Percentiles rank a stretch among this genome's conserved stretches.
Evolutionary conservation across 768 basidiomycete genomes (phyloP).

Genomic region (Dictyophora rubrovolvata): DNA sequence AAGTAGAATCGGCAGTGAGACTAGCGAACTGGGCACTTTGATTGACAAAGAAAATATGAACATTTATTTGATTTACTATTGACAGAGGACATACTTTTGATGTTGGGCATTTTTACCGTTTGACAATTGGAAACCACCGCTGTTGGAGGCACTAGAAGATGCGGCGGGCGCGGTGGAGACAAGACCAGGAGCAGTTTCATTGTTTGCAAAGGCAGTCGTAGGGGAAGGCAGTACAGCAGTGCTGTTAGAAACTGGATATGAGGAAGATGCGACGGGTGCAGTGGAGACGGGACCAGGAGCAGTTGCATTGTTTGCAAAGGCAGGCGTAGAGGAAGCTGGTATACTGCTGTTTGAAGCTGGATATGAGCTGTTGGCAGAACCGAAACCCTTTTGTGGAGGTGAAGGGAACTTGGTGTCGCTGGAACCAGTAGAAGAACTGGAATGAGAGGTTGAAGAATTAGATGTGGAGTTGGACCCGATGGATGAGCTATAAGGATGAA

Average conservation of each 20-base stretch:
- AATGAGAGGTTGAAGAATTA: conserved; percentile 8
- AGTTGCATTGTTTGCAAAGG: background rate
- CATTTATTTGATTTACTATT: no score
- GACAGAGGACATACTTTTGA: background rate
- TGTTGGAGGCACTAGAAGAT: background rate
- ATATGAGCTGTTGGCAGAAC: no score
- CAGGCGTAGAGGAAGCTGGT: background rate
- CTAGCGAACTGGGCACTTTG: conserved; percentile 22
- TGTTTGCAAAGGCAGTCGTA: no score
- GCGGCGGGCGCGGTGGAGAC: no score
- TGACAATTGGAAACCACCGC: conserved; percentile 12
- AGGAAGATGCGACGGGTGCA: conserved; percentile 17
- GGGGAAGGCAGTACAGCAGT: no score
- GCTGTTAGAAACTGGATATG: no score
- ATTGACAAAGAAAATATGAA: no score
- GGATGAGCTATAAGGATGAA: conserved; percentile 6
- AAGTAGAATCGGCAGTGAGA: conserved; percentile 15
- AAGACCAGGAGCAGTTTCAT: no score
- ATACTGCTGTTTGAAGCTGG: no score
- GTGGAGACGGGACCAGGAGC: conserved; percentile 12
- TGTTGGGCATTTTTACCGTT: conserved; percentile 26
- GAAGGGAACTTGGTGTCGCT: background rate
- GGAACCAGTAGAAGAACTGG: conserved; percentile 1
- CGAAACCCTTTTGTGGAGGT: background rate
- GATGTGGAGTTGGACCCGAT: conserved; percentile 12